phyloP scores from a whole-genome alignment of 2,329 filamentous ascomycete species.

The Tolypocladium endophyticum region DNA sequence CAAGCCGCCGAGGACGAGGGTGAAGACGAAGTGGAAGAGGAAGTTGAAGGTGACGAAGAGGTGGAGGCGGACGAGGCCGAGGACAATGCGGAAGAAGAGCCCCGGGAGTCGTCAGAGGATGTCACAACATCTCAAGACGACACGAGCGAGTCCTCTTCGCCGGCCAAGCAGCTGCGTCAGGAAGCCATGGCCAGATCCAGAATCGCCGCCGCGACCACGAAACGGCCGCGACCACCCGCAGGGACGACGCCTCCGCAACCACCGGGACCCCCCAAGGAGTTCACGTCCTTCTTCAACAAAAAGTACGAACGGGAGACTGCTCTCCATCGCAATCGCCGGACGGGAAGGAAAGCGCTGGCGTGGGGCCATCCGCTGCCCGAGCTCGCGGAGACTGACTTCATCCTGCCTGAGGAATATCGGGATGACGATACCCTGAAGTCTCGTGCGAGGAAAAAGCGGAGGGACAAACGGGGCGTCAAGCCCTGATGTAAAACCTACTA shows the following conservation, averaged over 20 bases:
- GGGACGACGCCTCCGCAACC: conserved; percentile 18
- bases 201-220: conserved; percentile 24
- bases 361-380: conserved; percentile 80
- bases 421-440: conserved; percentile 45
- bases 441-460: conserved; percentile 52
- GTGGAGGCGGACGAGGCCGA: conserved; percentile 22
- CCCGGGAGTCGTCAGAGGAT: conserved; percentile 16
- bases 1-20: conserved; percentile 25
- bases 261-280: conserved; percentile 43
- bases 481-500: conserved; percentile 13
- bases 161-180: conserved; percentile 62
- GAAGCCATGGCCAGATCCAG: conserved; percentile 52
- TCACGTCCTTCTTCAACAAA: conserved; percentile 81
- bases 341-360: conserved; percentile 59
- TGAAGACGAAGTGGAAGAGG: conserved; percentile 18
- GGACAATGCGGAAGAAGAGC: conserved; percentile 20
- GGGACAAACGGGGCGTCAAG: conserved; percentile 43
- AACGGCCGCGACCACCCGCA: conserved; percentile 17
- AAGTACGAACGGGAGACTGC: conserved; percentile 70
- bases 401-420: conserved; percentile 56
- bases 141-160: conserved; percentile 30
- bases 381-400: conserved; percentile 58
- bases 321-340: conserved; percentile 59
- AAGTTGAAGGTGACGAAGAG: conserved; percentile 15
- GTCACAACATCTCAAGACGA: conserved; percentile 41